Evolutionary conservation across 2,329 filamentous ascomycete species (phyloP), one percentile per base, ranked within the genome.

Genomic region (Coccinonectria pachysandricola): DNA sequence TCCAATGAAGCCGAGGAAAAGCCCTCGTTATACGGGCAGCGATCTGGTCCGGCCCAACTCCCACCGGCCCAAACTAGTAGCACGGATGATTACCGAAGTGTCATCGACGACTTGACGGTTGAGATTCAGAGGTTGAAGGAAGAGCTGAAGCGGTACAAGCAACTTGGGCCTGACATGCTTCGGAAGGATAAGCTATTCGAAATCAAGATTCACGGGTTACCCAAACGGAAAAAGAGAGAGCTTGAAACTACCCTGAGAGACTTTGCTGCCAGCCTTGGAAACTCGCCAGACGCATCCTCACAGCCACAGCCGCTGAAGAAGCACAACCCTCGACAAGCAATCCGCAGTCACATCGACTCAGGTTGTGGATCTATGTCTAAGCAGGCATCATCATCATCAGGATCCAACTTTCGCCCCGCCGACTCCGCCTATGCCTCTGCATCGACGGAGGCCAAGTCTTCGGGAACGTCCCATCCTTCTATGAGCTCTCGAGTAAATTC

Each of bases 31-130:
- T n/a, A n/a, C n/a, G n/a, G n/a, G n/a, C n/a, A n/a, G n/a, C n/a
- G n/a, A n/a, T n/a, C n/a, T n/a, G n/a, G n/a, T n/a, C n/a, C n/a
- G n/a, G n/a, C n/a, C n/a, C n/a, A n/a, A n/a, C n/a, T n/a, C n/a
- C n/a, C n/a, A n/a, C 43, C 48, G 19, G 56, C 57, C 3, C 69
- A 53, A 12, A 71, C 56, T 45, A 82, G 72, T 46, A 78, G 75
- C 26, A 74, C 71, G 15, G 81, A 82, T 30, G 83, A 87, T 30
- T 87, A 75, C 34, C 68, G 84, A 23, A 79, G 79, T 39, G 82
- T 93, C 10, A 92, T 93, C 24, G 84, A 93, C 43, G 85, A 93
- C 48, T 54, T 93, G 32, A 93, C 84, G 0, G 62, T 93, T 14
- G 79, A 86, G 47, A 92, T 91, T 48, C 82, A 84, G 49, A 77